phyloP scores from a whole-genome alignment of 208 protist species.

The Crithidia acanthocephali region DNA sequence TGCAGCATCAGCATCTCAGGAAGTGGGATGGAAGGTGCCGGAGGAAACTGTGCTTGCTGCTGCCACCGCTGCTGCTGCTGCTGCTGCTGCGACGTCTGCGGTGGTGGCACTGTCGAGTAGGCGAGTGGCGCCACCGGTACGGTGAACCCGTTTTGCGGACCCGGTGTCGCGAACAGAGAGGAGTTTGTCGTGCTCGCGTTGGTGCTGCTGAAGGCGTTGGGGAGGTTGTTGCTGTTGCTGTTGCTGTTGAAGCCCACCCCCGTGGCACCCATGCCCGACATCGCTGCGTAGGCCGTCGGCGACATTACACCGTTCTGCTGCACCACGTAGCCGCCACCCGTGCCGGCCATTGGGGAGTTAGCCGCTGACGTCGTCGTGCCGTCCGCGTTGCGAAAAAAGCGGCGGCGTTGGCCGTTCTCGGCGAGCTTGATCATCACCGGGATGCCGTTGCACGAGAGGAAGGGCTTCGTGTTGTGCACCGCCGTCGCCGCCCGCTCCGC shows the following conservation, averaged over 20 bases:
- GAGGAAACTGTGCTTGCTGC: not conserved
- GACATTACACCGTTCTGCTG: not conserved
- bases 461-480: conserved; percentile 70
- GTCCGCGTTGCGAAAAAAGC: conserved; percentile 14
- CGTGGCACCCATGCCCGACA: too few species aligned
- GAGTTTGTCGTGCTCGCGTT: not conserved
- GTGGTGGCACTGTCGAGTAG: too few species aligned
- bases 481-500: conserved; percentile 55
- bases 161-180: not conserved
- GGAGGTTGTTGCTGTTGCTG: too few species aligned
- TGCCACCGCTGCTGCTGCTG: not conserved
- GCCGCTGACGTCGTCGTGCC: conserved; percentile 2
- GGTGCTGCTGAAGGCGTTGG: too few species aligned
- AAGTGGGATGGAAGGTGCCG: not conserved
- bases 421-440: conserved; percentile 75
- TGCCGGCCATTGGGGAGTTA: conserved; percentile 9
- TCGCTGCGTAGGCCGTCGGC: not conserved
- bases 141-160: not conserved
- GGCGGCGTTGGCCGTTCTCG: conserved; percentile 57
- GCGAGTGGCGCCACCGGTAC: too few species aligned
- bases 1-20: too few species aligned
- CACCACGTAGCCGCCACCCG: not conserved
- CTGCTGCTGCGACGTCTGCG: not conserved
- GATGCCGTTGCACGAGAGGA: conserved; percentile 51
- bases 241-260: not conserved